Evolutionary conservation across 139 green algal species (phyloP), one percentile per base, ranked within the genome.

Genomic region (Ostreobium quekettii): DNA sequence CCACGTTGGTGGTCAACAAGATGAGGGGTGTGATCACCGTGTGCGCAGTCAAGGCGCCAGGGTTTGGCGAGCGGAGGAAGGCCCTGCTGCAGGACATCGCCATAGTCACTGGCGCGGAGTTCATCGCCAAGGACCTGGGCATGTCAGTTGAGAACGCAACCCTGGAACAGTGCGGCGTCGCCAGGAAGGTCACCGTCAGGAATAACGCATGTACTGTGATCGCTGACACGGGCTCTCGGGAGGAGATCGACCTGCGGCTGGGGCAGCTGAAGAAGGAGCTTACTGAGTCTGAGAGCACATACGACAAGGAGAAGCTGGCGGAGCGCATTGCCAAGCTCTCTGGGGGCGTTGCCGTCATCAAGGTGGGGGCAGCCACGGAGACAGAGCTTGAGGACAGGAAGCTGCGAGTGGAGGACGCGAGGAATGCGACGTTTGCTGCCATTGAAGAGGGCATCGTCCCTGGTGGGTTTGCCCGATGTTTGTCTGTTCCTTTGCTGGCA

Each of bases 1-100:
- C 95, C 61, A 99, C 95, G 5, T 86, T 99, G 49, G 95, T 99
- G 36, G 95, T 99, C 53, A 99, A 99, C 93, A 99, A 99, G 90
- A 88, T 99, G 66, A 78, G 95, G 48, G 95, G 95, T 66, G 90
- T 80, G 29, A 74, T 99, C 35, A 97, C 97, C 84, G 83, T 88
- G 61, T 53, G 48, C 19, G n/a, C 89, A 6, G 76, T 96, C 66
- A 99, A 99, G 87, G 95, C 95, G 19, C 95, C 95, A 38, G 95
- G 95, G 47, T 99, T 99, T 78, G 95, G 95, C 42, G 95, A 99
- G 85, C 90, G 95, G 78, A 97, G 97, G 84, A 92, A 79, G 56
- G 87, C 82, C 71, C 99, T 98, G 86, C 86, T 99, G 68, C 93
- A 99, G 79, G 95, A 99, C 83, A 98, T 99, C 80, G 91, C 95